phyloP scores from a whole-genome alignment of 2,329 filamentous ascomycete genomes.

The Neobulgaria alba region DNA sequence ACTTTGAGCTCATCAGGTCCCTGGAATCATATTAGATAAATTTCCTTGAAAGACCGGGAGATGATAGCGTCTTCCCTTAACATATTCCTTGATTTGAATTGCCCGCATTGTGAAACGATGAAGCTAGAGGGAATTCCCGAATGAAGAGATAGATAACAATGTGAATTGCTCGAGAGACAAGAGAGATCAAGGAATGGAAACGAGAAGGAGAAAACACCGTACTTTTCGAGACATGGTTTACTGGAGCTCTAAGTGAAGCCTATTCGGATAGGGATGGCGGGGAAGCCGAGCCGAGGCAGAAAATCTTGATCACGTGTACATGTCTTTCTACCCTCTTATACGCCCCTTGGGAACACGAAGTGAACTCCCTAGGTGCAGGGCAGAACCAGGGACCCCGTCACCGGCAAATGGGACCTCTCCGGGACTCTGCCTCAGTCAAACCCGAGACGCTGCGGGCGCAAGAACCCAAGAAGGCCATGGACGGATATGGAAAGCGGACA shows the following conservation, averaged over 20 bases:
- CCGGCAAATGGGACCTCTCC: too few species aligned
- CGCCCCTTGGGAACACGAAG: too few species aligned
- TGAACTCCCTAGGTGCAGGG: too few species aligned
- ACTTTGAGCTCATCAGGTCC: slow-evolving; percentile 73
- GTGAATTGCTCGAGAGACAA: background rate
- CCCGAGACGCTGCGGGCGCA: too few species aligned
- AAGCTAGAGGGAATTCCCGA: slow-evolving; percentile 1
- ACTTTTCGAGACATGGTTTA: background rate
- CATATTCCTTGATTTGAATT: slow-evolving; percentile 65
- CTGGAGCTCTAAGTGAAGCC: slow-evolving; percentile 2
- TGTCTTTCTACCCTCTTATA: too few species aligned
- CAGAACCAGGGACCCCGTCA: too few species aligned
- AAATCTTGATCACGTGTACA: background rate
- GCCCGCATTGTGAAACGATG: slow-evolving; percentile 53
- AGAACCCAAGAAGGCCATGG: too few species aligned
- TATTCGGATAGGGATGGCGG: slow-evolving; percentile 2
- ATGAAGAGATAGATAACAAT: background rate
- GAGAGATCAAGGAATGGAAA: too few species aligned
- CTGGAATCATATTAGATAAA: slow-evolving; percentile 36
- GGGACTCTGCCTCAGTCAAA: too few species aligned
- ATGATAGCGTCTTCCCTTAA: slow-evolving; percentile 52
- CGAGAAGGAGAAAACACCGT: background rate
- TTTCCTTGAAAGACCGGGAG: too few species aligned
- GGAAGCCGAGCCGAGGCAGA: slow-evolving; percentile 5
- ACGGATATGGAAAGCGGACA: too few species aligned